phyloP scores from a whole-genome alignment of 345 rosid species.

The Acer negundo region DNA sequence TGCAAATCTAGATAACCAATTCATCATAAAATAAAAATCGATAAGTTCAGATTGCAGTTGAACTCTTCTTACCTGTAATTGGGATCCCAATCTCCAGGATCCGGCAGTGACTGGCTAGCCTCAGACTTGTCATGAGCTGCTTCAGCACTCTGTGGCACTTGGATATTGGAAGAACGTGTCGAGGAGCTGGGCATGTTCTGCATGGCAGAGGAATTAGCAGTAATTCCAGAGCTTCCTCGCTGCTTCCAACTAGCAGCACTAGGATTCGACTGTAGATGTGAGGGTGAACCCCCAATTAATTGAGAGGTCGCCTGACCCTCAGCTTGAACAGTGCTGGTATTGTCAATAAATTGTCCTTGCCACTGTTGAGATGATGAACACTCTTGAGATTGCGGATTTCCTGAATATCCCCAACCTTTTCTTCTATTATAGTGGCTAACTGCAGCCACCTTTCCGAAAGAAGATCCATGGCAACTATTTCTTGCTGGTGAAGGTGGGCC shows the following conservation, averaged over 20 bases:
- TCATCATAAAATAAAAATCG: background rate
- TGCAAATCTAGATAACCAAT: conserved; percentile 10
- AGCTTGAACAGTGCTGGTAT: conserved; percentile 43
- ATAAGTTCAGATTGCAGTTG: background rate
- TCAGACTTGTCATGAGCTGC: conserved; percentile 54
- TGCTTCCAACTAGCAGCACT: conserved; percentile 53
- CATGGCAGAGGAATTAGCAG: conserved; percentile 45
- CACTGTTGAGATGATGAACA: conserved; percentile 51
- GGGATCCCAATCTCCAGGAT: conserved; percentile 99
- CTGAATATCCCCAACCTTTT: conserved; percentile 75
- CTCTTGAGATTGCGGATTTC: conserved; percentile 75
- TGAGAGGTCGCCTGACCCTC: conserved; percentile 51
- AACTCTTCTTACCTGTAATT: conserved; percentile 73
- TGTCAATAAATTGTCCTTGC: conserved; percentile 69
- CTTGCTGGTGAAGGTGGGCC: conserved; percentile 96
- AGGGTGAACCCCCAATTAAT: conserved; percentile 44
- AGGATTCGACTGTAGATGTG: conserved; percentile 56
- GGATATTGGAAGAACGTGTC: conserved; percentile 39
- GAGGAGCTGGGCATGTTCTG: conserved; percentile 54
- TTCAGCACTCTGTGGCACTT: conserved; percentile 44
- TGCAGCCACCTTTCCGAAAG: conserved; percentile 83
- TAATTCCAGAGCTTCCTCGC: conserved; percentile 53
- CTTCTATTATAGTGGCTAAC: conserved; percentile 80
- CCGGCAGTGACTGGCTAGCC: conserved; percentile 60
- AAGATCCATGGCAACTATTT: conserved; percentile 88